Evolutionary conservation across 257 asterid genomes (phyloP), one percentile per base, ranked within the genome.

Genomic region (Anisodus tanguticus): DNA sequence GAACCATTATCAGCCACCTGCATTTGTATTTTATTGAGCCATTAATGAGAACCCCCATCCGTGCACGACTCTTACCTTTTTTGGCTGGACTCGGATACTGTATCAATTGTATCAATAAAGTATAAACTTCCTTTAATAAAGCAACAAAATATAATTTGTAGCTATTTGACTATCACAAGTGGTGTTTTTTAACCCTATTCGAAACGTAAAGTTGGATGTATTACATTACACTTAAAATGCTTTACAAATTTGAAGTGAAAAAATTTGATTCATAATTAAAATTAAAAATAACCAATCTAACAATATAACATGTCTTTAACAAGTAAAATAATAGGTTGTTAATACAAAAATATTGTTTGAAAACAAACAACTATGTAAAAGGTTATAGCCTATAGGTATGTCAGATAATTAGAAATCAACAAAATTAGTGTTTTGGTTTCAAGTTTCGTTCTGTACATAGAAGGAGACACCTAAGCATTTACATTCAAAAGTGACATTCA

Each of bases 1-100:
- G 82, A 59, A 53, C 13, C 15, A 5, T 35, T 51, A 13, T 26
- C 16, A 3, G n/a, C 47, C 82, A 77, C 64, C 81, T 77, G 51
- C 81, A 77, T 77, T 77, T 77, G 49, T 77, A 53, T 59, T 77
- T 53, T 77, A 77, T 77, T 13, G 64, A 77, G 12, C 82, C 82
- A 53, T 53, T 31, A 77, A 53, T 51, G 82, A 53, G 26, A 77
- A 53, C 8, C 16, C 59, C 15, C 45, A 49, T 7, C 64, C 13
- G 15, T 26, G 64, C 82, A 53, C 31, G 64, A 7, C 82, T 77
- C 47, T 53, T 76, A 26, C 22, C 53, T 8, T 6, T 31, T 53
- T 53, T 15, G 64, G 81, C 22, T 51, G 64, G 47, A 77, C 6
- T 53, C 26, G 8, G 59, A 53, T 53, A 26, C 49, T 77, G 4